Base-by-base conservation (phyloP, 176 grass and related monocot species). In the Metroxylon sagu region DNA sequence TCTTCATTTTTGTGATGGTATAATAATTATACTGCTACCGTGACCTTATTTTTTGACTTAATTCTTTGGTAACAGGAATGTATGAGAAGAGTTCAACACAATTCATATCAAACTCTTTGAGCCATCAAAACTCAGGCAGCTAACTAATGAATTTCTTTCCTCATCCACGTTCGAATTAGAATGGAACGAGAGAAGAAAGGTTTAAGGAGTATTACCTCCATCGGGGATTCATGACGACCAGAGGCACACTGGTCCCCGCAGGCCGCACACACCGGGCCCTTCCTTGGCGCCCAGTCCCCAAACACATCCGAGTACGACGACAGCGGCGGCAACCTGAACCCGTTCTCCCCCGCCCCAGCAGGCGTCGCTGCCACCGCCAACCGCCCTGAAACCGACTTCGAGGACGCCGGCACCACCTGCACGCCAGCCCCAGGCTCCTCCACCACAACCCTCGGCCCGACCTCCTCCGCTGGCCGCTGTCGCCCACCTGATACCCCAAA, bases 301-400 rank as follows among this genome's bases (percentile, higher is more conserved):
- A 85, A 95, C 27, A 89, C 82, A 56, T 95, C 85, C 12, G 43
- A 78, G 66, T 89, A 95, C 1, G 85, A 95, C 49, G 79, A 86
- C 29, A 98, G 73, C 55, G 82, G 88, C 0, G 84, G 81, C 69
- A 98, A 61, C 50, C 83, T 89, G 64, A 88, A 74, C 6, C 74
- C 71, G 27, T 64, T 71, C 71, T 79, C 83, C 57, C 72, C 57
- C 30, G 52, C 61, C 48, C 15, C 48, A 50, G 4, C 48, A 65
- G 76, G 57, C 29, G 59, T 73, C 16, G 58, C 59, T 18, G 57
- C 71, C 48, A 29, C 75, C 19, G 79, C 80, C 69, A 71, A 67
- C 72, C 78, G 56, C 6, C 81, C 78, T 25, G 57, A 50, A 12
- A 78, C 78, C 29, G 12, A 14, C 12, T 14, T 43, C 35, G 78